Evolutionary conservation across 768 basidiomycete genomes (phyloP).

Genomic region (Tricholoma hemisulphureum): DNA sequence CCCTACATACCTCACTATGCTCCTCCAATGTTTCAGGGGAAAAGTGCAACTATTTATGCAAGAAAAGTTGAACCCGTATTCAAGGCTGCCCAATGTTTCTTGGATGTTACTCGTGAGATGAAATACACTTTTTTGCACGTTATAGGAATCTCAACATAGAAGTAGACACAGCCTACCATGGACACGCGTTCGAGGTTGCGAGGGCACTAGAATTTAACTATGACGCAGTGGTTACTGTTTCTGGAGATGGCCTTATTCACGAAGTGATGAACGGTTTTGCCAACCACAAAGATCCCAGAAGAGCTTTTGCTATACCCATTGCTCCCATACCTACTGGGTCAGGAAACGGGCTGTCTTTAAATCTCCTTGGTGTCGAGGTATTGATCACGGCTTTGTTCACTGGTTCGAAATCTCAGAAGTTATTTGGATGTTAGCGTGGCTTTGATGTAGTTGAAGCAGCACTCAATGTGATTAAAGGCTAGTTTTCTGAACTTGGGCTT

Average conservation of each 20-base stretch:
- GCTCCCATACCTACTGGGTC: constrained; percentile 82
- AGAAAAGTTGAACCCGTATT: constrained; percentile 71
- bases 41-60: constrained; percentile 50
- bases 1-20: background rate
- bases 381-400: background rate
- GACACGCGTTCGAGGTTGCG: constrained; percentile 68
- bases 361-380: constrained; percentile 69
- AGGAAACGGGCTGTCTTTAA: constrained; percentile 74
- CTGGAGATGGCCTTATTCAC: constrained; percentile 82
- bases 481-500: background rate
- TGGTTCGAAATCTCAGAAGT: background rate
- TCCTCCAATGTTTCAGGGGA: constrained; percentile 47
- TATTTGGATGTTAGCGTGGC: constrained; percentile 47
- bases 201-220: constrained; percentile 55
- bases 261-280: constrained; percentile 85
- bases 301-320: constrained; percentile 67
- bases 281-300: constrained; percentile 53
- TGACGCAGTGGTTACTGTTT: constrained; percentile 73
- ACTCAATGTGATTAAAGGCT: constrained; percentile 81
- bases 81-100: constrained; percentile 57
- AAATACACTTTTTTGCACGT: background rate
- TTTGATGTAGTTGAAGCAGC: constrained; percentile 70
- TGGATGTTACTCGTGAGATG: constrained; percentile 62
- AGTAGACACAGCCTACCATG: constrained; percentile 59
- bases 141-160: background rate